Conservation (phyloP, 805 yeast species). For the Wickerhamomyces subpelliculosus region DNA sequence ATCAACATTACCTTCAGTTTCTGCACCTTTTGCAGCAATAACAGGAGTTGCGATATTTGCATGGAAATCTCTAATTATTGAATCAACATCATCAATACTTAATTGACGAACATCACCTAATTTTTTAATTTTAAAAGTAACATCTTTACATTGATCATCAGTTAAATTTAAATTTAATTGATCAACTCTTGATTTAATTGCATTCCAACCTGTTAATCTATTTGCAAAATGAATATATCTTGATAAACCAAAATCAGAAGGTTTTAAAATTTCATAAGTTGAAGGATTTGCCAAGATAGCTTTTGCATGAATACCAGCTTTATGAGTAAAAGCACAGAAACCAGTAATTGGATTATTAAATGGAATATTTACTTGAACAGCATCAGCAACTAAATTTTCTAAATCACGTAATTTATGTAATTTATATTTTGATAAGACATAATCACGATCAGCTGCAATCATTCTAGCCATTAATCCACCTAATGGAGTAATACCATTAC, state of each 20-base stretch:
- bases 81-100: constrained; percentile 95
- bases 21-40: constrained; percentile 21
- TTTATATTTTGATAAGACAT: constrained; percentile 90
- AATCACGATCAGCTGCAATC: constrained; percentile 98
- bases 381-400: constrained; percentile 94
- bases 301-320: constrained; percentile 99
- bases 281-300: constrained; percentile 98
- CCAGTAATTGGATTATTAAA: constrained; percentile 99
- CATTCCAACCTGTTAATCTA: constrained; percentile 98
- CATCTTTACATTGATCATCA: constrained; percentile 93
- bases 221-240: constrained; percentile 97
- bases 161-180: constrained; percentile 85
- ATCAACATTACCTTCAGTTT: constrained; percentile 16
- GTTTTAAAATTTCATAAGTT: constrained; percentile 94
- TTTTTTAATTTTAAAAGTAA: constrained; percentile 86
- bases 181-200: constrained; percentile 96
- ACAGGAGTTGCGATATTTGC: constrained; percentile 59
- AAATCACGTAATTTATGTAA: constrained; percentile 92
- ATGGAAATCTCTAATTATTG: constrained; percentile 91
- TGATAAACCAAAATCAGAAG: constrained; percentile 90
- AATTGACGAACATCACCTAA: constrained; percentile 93
- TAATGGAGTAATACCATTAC: constrained; percentile 95
- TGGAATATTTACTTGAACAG: constrained; percentile 94
- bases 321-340: constrained; percentile 98
- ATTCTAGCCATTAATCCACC: constrained; percentile 99